Evolutionary conservation across 306 rosid species (phyloP).

Genomic region (Cicer chorassanicum): DNA sequence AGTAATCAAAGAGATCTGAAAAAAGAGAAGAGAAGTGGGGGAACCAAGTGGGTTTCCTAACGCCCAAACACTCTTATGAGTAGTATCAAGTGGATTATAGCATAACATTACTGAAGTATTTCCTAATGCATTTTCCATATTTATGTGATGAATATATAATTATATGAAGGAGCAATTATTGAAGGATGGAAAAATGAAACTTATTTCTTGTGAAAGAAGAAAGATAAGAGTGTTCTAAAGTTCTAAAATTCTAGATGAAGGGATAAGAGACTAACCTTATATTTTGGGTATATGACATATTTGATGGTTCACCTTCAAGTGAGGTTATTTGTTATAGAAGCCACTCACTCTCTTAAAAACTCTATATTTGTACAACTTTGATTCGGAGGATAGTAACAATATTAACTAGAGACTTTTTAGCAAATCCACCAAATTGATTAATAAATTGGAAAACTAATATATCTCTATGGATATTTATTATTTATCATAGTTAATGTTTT

Average conservation of each 20-base stretch:
- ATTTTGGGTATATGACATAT: constrained; percentile 43
- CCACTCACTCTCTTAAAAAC: constrained; percentile 25
- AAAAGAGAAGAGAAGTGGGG: constrained; percentile 56
- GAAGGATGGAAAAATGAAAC: not conserved
- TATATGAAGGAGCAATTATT: not conserved
- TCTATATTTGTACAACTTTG: constrained; percentile 27
- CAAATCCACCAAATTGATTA: constrained; percentile 30
- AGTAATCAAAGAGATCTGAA: constrained; percentile 58
- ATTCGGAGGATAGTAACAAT: constrained; percentile 19
- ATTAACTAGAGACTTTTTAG: constrained; percentile 20
- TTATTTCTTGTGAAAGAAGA: not conserved
- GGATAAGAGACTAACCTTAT: constrained; percentile 45
- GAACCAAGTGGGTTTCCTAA: constrained; percentile 48
- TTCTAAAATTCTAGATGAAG: not conserved
- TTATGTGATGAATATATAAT: not conserved
- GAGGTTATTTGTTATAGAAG: constrained; percentile 35
- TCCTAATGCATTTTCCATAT: not conserved
- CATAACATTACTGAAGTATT: constrained; percentile 54
- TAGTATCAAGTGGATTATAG: constrained; percentile 38
- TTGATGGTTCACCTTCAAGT: constrained; percentile 46
- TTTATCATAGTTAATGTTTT: no score
- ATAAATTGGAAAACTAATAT: not conserved
- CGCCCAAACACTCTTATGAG: constrained; percentile 30
- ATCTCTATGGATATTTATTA: no score
- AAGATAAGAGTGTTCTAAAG: not conserved